Percentiles rank a stretch among this genome's conserved stretches.
Conservation (phyloP, 306 rosid species). For the Herpetospermum pedunculosum region DNA sequence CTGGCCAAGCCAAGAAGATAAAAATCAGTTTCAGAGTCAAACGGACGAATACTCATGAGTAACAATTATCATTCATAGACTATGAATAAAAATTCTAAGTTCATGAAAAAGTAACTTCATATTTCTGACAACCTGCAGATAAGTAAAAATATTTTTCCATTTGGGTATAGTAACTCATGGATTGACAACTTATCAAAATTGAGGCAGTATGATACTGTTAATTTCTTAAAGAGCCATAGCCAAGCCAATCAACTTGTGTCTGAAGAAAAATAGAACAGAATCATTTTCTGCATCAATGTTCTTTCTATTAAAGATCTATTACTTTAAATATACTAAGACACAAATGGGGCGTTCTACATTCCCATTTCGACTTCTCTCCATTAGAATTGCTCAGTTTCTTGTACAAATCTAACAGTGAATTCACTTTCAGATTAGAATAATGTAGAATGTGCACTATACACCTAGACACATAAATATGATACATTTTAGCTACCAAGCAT, state of each 20-base stretch:
- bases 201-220: neutral
- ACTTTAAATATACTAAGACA: neutral
- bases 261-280: neutral
- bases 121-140: neutral
- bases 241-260: neutral
- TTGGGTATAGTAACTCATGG: neutral
- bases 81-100: neutral
- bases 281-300: neutral
- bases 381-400: conserved; percentile 3
- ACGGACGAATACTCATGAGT: neutral
- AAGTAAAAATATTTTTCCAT: neutral
- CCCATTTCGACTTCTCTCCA: neutral
- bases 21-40: conserved; percentile 21
- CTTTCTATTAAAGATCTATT: neutral
- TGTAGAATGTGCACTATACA: neutral
- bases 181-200: neutral
- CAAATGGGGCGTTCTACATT: neutral
- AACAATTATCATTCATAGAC: conserved; percentile 6
- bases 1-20: conserved; percentile 36
- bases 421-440: neutral
- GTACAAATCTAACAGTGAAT: neutral
- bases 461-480: neutral
- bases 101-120: neutral
- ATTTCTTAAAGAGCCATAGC: neutral
- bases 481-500: neutral